phyloP scores from a whole-genome alignment of 2,329 filamentous ascomycete species.

The Colletotrichum sp. region DNA sequence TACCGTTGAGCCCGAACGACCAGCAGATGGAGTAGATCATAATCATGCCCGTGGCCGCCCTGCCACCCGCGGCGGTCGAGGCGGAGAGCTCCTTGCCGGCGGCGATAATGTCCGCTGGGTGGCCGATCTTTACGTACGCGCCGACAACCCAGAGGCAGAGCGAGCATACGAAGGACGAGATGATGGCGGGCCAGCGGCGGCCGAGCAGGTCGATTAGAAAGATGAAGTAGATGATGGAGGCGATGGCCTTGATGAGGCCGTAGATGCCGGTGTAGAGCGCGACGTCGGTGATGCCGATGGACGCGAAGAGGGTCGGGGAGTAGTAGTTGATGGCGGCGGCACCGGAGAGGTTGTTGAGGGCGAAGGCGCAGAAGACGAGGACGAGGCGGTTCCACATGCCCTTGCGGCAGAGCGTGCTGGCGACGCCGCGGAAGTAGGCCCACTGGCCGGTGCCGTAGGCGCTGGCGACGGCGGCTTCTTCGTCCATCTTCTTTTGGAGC shows the following conservation, averaged over 20 bases:
- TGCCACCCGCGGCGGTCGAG: slow-evolving; percentile 49
- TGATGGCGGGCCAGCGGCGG: slow-evolving; percentile 45
- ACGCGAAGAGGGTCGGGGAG: slow-evolving; percentile 44
- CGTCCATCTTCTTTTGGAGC: slow-evolving; percentile 41
- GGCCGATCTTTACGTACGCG: slow-evolving; percentile 56
- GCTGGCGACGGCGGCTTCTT: slow-evolving; percentile 36
- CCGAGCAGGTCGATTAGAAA: slow-evolving; percentile 44
- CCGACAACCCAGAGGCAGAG: slow-evolving; percentile 57
- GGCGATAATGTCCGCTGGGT: slow-evolving; percentile 49
- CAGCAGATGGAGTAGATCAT: slow-evolving; percentile 59
- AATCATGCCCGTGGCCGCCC: slow-evolving; percentile 58
- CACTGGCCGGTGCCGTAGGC: slow-evolving; percentile 35
- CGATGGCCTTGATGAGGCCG: slow-evolving; percentile 48
- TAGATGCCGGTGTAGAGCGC: slow-evolving; percentile 57
- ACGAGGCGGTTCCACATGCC: slow-evolving; percentile 45
- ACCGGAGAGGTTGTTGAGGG: slow-evolving; percentile 45
- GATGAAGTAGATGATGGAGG: slow-evolving; percentile 45
- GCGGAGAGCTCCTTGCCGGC: slow-evolving; percentile 45
- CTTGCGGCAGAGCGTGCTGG: slow-evolving; percentile 38
- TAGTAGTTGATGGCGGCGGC: slow-evolving; percentile 52
- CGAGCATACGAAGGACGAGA: slow-evolving; percentile 53
- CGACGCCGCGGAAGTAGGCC: slow-evolving; percentile 38
- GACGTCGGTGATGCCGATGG: slow-evolving; percentile 49
- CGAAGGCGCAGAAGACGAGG: slow-evolving; percentile 42
- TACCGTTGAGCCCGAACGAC: slow-evolving; percentile 50